Percentiles rank a stretch among this genome's conserved stretches.
Evolutionary conservation across 2,329 filamentous ascomycete genomes (phyloP).

Genomic region (Talaromyces sp.): DNA sequence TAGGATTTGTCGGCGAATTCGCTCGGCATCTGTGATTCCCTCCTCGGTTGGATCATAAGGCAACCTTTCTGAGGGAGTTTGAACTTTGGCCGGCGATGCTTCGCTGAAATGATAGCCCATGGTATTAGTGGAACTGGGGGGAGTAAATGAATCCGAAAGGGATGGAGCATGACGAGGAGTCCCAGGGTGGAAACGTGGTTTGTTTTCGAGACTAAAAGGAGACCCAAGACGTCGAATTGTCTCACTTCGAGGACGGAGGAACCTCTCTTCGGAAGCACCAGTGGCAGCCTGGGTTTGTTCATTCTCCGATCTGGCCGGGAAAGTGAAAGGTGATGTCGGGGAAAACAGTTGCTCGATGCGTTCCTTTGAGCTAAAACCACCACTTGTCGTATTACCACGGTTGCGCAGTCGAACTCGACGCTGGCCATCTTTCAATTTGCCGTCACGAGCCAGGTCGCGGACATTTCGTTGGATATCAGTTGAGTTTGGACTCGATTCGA

Average conservation of each 20-base stretch:
- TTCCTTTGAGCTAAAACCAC: conserved; percentile 45
- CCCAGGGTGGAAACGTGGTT: conserved; percentile 25
- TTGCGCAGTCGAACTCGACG: conserved; percentile 55
- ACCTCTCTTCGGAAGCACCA: conserved; percentile 16
- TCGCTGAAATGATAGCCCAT: conserved; percentile 12
- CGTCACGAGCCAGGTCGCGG: conserved; percentile 31
- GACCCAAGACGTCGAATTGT: conserved; percentile 43
- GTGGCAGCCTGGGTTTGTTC: conserved; percentile 20
- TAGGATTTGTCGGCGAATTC: conserved; percentile 33
- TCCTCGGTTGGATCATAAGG: conserved; percentile 28
- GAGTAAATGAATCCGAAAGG: conserved; percentile 39
- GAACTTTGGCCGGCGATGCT: conserved; percentile 14
- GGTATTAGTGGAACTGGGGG: conserved; percentile 17
- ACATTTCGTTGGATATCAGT: conserved; percentile 26
- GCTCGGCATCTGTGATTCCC: conserved; percentile 33
- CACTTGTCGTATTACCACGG: conserved; percentile 55
- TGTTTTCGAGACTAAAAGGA: conserved; percentile 39
- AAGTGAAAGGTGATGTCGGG: conserved; percentile 9
- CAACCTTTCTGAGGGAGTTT: conserved; percentile 11
- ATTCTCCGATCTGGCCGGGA: conserved; percentile 35
- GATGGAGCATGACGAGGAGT: conserved; percentile 36
- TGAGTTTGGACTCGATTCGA: conserved; percentile 43
- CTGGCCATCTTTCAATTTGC: conserved; percentile 42
- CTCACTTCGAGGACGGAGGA: conserved; percentile 31
- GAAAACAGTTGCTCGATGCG: conserved; percentile 51